Base-by-base conservation (phyloP, 768 basidiomycete genomes). In the Flagelloscypha sp. region DNA sequence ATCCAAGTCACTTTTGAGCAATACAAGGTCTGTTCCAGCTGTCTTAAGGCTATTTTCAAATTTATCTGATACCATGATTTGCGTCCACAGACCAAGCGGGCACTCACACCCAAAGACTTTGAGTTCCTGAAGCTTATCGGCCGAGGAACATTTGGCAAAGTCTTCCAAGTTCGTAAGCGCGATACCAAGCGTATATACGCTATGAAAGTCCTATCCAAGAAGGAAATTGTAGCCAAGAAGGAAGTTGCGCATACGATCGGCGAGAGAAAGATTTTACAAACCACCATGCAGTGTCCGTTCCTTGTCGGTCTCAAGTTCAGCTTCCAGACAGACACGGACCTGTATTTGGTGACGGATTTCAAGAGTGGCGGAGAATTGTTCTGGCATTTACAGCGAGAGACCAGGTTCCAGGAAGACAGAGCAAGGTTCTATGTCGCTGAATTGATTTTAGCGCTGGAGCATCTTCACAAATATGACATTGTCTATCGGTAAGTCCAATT, bases 231-330 rank as follows among this genome's bases (percentile, higher is more conserved):
- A 36, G 93, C 88, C 17, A 98, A 97, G 71, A 98, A 98, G 61
- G 95, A 99, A 58, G 90, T 99, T 29, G 94, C 94, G 7, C 95
- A 99, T 58, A 99, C 95, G 11, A 98, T 99, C 38, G 95, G 95
- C 48, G 95, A 99, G 61, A 83, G 95, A 59, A 98, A 98, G 68
- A 98, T 99, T 54, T 74, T 98, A 22, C 94, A 98, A 53, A 76
- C 84, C 19, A 90, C 87, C 11, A 58, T 93, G 21, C 89, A 95
- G 43, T 90, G 81, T 7, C 95, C 94, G 0, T 99, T 99, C 77
- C 76, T 99, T 28, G 92, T 99, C 43, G 95, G 95, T 20, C 72
- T 99, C 52, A 99, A 99, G 59, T 99, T 99, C 52, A 83, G 81
- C 53, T 99, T 99, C 69, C 95, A 98, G 59, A 97, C 92, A 0